A percentile compares a stretch with the other conserved stretches of the same genome.
These are phyloP conservation scores for Mucor velutinosus DNA, from an alignment of 371 early-diverging fungal genomes.

Conservation along the genomic window DNA sequence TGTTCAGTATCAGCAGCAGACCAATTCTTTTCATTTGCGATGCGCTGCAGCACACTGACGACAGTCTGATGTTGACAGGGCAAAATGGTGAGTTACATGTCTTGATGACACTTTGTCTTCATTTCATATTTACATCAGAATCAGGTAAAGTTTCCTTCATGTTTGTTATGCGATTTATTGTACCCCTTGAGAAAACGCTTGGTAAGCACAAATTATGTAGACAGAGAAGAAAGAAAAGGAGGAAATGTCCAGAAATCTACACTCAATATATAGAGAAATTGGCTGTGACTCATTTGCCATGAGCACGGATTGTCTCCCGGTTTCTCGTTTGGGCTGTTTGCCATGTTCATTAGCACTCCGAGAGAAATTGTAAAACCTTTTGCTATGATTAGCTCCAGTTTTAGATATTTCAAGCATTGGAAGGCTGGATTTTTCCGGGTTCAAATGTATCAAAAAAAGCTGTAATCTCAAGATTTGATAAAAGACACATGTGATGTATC, in stretches of 20 bases:
- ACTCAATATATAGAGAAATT: not conserved
- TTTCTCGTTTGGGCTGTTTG: not conserved
- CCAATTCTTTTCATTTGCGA: slow-evolving; percentile 46
- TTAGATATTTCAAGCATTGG: not conserved
- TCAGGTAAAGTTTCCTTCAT: not conserved
- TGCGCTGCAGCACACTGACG: slow-evolving; percentile 8
- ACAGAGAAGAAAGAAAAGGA: not conserved
- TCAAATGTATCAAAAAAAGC: no score
- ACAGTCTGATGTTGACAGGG: slow-evolving; percentile 12
- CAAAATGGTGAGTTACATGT: not conserved
- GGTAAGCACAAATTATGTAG: not conserved
- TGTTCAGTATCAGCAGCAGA: slow-evolving; percentile 37
- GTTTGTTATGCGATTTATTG: not conserved
- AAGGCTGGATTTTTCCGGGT: no score
- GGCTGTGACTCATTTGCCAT: not conserved
- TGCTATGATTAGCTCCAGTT: not conserved
- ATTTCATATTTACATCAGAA: not conserved
- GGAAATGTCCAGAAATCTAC: not conserved
- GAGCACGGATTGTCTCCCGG: not conserved
- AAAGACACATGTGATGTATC: no score
- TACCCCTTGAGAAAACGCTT: not conserved
- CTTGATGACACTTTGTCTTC: not conserved
- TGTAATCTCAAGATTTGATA: no score
- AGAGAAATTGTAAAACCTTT: not conserved
- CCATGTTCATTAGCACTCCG: not conserved